Percentiles rank a stretch among this genome's conserved stretches.
Evolutionary conservation across 129 eudicot species (phyloP).

Genomic region (Deinandra increscens): DNA sequence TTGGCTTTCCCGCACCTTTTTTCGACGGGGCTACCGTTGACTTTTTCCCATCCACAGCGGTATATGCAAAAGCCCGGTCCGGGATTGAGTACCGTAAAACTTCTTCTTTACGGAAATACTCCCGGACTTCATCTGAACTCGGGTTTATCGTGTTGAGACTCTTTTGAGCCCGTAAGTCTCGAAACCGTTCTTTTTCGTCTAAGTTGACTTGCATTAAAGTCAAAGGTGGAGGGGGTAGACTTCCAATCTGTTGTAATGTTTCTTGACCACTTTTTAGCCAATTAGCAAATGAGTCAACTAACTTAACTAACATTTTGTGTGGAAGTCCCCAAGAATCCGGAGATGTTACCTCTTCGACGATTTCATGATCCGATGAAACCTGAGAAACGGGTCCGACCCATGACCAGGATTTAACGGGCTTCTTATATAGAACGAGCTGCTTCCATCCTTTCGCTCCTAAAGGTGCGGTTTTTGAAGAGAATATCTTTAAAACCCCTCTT

Average conservation of each 20-base stretch:
- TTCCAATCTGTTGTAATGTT: constrained; percentile 86
- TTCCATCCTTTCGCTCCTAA: constrained; percentile 99
- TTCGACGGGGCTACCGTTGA: constrained; percentile 92
- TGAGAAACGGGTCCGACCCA: constrained; percentile 78
- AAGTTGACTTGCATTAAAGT: constrained; percentile 62
- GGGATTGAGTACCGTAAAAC: constrained; percentile 79
- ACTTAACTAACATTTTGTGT: constrained; percentile 87
- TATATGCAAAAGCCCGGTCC: constrained; percentile 86
- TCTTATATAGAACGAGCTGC: constrained; percentile 65
- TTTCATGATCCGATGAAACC: constrained; percentile 51
- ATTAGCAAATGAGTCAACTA: constrained; percentile 92
- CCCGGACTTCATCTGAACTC: constrained; percentile 86
- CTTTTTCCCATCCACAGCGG: constrained; percentile 89
- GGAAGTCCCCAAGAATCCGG: constrained; percentile 97
- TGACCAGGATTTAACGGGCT: constrained; percentile 70
- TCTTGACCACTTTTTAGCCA: constrained; percentile 98
- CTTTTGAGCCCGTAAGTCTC: constrained; percentile 93
- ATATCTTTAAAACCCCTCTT: constrained; percentile 83
- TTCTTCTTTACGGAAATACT: constrained; percentile 86
- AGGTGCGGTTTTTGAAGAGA: constrained; percentile 85
- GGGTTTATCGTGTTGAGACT: constrained; percentile 72
- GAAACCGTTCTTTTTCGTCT: constrained; percentile 92
- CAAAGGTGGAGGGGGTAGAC: constrained; percentile 84
- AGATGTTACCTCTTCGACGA: constrained; percentile 74
- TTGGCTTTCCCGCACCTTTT: constrained; percentile 98